phyloP scores from a whole-genome alignment of 768 basidiomycete genomes.

The Tulasnella sp. region DNA sequence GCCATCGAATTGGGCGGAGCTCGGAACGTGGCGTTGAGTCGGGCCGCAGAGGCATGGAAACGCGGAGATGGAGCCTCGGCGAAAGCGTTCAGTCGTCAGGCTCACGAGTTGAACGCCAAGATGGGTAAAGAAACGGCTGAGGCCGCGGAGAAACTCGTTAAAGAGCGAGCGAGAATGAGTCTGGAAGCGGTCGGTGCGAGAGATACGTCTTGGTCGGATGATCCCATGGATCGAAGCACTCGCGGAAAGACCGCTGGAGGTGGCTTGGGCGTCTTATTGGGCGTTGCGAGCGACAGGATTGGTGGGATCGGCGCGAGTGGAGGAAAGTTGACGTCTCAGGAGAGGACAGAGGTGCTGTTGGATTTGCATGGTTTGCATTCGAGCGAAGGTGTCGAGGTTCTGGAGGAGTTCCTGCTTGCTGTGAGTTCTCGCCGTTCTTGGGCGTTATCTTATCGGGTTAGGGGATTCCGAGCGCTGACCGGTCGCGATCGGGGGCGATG shows the following conservation, averaged over 20 bases:
- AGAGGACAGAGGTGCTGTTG: slow-evolving; percentile 83
- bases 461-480: slow-evolving; percentile 30
- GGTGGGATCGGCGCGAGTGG: slow-evolving; percentile 53
- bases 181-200: slow-evolving; percentile 75
- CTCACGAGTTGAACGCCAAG: slow-evolving; percentile 88
- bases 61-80: slow-evolving; percentile 95
- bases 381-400: slow-evolving; percentile 87
- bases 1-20: slow-evolving; percentile 92
- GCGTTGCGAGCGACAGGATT: slow-evolving; percentile 67
- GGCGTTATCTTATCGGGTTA: not conserved
- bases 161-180: slow-evolving; percentile 74
- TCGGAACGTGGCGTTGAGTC: slow-evolving; percentile 89
- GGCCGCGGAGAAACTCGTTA: slow-evolving; percentile 82
- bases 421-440: slow-evolving; percentile 55
- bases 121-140: slow-evolving; percentile 85
- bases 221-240: slow-evolving; percentile 72
- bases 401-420: slow-evolving; percentile 85
- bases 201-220: slow-evolving; percentile 79
- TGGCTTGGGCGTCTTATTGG: slow-evolving; percentile 83
- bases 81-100: slow-evolving; percentile 91
- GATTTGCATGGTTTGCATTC: slow-evolving; percentile 95
- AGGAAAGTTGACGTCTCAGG: slow-evolving; percentile 67
- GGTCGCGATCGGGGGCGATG: slow-evolving; percentile 15
- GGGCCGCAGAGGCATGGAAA: slow-evolving; percentile 95
- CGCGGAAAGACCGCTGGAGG: slow-evolving; percentile 78